Conservation (phyloP, 495 filamentous ascomycete species). For the Clohesyomyces aquaticus region DNA sequence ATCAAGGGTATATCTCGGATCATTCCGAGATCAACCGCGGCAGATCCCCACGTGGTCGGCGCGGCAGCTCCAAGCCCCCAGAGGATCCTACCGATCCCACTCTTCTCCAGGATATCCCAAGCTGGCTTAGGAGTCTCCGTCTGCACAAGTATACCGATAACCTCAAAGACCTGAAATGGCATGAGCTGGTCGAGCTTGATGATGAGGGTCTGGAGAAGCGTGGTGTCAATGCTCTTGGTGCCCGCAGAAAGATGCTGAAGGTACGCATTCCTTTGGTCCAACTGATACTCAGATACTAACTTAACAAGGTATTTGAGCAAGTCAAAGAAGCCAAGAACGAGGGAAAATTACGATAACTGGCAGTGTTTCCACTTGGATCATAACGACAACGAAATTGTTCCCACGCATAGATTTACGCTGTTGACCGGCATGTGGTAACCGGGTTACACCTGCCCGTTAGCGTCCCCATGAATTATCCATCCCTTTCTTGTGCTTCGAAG, state of each 20-base stretch:
- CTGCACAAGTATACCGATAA: constrained; percentile 99
- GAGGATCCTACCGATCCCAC: constrained; percentile 94
- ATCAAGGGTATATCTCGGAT: constrained; percentile 87
- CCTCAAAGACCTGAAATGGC: constrained; percentile 95
- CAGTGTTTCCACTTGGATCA: too few relatives aligned
- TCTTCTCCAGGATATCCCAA: constrained; percentile 92
- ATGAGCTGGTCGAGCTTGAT: constrained; percentile 86
- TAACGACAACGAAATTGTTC: constrained; percentile 17
- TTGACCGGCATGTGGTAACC: constrained; percentile 13
- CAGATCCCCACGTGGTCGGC: constrained; percentile 86
- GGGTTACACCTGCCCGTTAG: constrained; percentile 6
- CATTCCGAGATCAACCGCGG: constrained; percentile 88
- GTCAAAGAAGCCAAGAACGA: constrained; percentile 68
- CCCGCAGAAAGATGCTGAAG: constrained; percentile 97
- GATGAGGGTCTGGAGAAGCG: constrained; percentile 92
- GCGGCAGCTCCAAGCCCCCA: constrained; percentile 95
- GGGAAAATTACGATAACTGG: constrained; percentile 42
- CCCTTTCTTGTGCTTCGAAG: constrained; percentile 3
- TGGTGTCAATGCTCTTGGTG: constrained; percentile 93
- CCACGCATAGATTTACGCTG: constrained; percentile 14
- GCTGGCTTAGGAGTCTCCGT: constrained; percentile 91
- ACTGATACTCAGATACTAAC: constrained; percentile 20
- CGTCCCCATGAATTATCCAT: not conserved
- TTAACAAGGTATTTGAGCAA: constrained; percentile 55
- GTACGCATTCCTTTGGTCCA: constrained; percentile 52